A percentile compares a stretch with the other conserved stretches of the same genome.
These are phyloP conservation scores for Thermothielavioides terrestris DNA, from an alignment of 495 filamentous ascomycete species.

Conservation along the genomic window DNA sequence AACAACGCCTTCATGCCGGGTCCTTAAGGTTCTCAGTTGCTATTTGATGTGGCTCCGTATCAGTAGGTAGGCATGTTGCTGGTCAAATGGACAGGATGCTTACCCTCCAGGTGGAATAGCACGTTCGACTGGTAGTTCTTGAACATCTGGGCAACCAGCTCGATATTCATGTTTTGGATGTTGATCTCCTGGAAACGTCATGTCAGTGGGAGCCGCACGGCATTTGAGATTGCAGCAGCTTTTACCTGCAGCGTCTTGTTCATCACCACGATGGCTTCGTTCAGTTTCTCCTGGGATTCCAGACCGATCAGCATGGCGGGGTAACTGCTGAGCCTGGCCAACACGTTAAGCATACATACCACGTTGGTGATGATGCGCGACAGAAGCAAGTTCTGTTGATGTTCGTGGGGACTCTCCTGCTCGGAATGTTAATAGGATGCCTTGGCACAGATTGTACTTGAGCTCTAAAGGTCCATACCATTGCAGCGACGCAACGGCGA, in stretches of 20 bases:
- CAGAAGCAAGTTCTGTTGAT: slow-evolving; percentile 87
- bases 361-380: slow-evolving; percentile 97
- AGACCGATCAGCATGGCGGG: not conserved
- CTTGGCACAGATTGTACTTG: too few species aligned
- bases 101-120: slow-evolving; percentile 94
- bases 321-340: not conserved
- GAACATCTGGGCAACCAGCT: slow-evolving; percentile 98
- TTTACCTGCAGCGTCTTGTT: slow-evolving; percentile 85
- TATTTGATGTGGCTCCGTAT: slow-evolving; percentile 23
- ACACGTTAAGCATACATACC: slow-evolving; percentile 46
- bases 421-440: not conserved
- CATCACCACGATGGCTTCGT: slow-evolving; percentile 84
- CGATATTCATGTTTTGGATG: slow-evolving; percentile 95
- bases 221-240: too few species aligned
- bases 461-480: not conserved
- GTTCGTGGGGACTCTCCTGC: slow-evolving; percentile 93
- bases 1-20: slow-evolving; percentile 34
- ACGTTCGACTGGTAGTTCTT: slow-evolving; percentile 99
- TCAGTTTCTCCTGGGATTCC: slow-evolving; percentile 80
- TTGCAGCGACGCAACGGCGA: not conserved
- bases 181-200: slow-evolving; percentile 82
- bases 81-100: slow-evolving; percentile 2
- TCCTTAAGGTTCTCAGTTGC: slow-evolving; percentile 82
- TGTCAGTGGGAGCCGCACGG: too few species aligned
- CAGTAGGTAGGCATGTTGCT: not conserved